phyloP scores from a whole-genome alignment of 2,329 filamentous ascomycete species.

The Falciphora oryzae region DNA sequence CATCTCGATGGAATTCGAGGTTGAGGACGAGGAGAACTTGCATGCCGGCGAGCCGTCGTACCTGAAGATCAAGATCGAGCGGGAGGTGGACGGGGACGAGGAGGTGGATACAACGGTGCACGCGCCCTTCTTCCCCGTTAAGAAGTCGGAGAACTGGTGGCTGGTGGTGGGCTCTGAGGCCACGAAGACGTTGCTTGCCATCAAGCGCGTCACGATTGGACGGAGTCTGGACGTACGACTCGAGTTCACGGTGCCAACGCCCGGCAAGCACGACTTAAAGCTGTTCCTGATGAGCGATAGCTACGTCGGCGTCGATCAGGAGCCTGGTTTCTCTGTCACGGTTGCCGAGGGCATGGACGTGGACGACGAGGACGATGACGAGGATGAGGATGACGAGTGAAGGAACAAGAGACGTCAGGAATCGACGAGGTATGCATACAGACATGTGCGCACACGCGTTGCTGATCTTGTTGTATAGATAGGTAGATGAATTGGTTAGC shows the following conservation, averaged over 20 bases:
- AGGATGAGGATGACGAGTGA: constrained; percentile 26
- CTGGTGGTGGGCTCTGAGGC: constrained; percentile 90
- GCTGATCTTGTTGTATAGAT: not conserved
- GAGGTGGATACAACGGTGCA: constrained; percentile 81
- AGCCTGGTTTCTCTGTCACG: constrained; percentile 77
- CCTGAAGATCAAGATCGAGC: constrained; percentile 76
- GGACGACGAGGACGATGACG: constrained; percentile 79
- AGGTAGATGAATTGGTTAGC: not conserved
- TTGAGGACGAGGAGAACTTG: constrained; percentile 75
- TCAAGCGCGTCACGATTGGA: constrained; percentile 89
- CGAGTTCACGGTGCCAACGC: constrained; percentile 80
- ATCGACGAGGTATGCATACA: not conserved
- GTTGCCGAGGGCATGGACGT: constrained; percentile 94
- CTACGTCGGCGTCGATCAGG: constrained; percentile 95
- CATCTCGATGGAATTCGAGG: constrained; percentile 81
- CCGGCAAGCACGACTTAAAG: constrained; percentile 82
- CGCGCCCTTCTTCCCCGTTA: constrained; percentile 85
- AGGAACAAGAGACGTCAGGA: not conserved
- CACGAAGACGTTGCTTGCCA: constrained; percentile 79
- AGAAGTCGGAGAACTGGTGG: constrained; percentile 99
- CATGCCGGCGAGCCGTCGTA: constrained; percentile 75
- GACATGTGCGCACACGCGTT: not conserved
- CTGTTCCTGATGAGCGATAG: constrained; percentile 95
- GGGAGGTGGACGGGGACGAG: constrained; percentile 68
- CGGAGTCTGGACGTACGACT: constrained; percentile 68